Conservation (phyloP, 331 rosid species). For the Quercus phellos region DNA sequence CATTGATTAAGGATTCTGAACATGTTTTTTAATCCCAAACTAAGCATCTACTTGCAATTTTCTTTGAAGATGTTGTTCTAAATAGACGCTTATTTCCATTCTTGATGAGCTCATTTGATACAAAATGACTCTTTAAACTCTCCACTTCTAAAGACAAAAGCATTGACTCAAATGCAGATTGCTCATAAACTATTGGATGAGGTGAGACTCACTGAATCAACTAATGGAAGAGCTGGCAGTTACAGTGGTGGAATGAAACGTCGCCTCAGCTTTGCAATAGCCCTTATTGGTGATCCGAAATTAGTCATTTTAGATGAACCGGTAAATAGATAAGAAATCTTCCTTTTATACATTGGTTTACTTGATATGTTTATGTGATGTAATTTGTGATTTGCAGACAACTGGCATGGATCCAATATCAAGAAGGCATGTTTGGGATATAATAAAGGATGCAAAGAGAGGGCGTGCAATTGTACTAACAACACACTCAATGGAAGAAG, state of each 20-base stretch:
- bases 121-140: too few species aligned
- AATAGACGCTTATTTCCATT: neutral
- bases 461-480: conserved; percentile 83
- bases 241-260: conserved; percentile 98
- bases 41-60: neutral
- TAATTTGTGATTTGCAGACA: conserved; percentile 39
- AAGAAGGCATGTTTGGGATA: conserved; percentile 93
- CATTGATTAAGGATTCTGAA: neutral
- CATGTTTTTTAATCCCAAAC: neutral
- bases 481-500: conserved; percentile 99
- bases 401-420: conserved; percentile 97
- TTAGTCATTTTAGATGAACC: conserved; percentile 84
- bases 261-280: conserved; percentile 88
- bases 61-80: conserved; percentile 5
- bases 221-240: conserved; percentile 71
- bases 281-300: conserved; percentile 88
- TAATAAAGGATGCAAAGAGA: conserved; percentile 71
- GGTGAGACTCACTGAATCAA: conserved; percentile 67
- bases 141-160: neutral
- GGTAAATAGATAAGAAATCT: conserved; percentile 33
- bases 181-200: conserved; percentile 53
- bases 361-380: conserved; percentile 14
- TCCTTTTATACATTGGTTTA: conserved; percentile 5
- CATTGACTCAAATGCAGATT: conserved; percentile 36
- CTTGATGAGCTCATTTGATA: neutral